Evolutionary conservation across 192 early-diverging fungal genomes (phyloP).

Genomic region (Cladochytrium replicatum): DNA sequence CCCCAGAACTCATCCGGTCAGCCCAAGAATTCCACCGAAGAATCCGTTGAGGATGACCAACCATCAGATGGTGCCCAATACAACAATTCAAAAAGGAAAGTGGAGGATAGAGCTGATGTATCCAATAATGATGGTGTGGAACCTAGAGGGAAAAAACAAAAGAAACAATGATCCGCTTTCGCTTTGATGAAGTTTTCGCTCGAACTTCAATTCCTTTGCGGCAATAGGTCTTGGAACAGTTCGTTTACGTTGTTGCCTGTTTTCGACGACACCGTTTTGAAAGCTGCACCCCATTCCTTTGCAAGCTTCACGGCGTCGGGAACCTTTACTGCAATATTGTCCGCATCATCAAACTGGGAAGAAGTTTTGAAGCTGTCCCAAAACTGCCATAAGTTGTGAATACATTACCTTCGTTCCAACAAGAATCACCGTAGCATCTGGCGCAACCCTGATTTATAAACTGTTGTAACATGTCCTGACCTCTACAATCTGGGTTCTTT

Average conservation of each 20-base stretch:
- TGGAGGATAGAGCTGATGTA: too few species aligned
- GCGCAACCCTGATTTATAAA: constrained; percentile 21
- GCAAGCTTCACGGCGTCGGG: constrained; percentile 44
- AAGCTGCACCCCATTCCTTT: constrained; percentile 43
- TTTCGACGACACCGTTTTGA: constrained; percentile 38
- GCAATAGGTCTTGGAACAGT: constrained; percentile 27
- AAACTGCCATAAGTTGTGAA: background rate
- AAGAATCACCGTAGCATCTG: constrained; percentile 33
- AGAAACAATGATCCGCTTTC: too few species aligned
- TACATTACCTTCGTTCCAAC: constrained; percentile 35
- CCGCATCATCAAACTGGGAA: constrained; percentile 37
- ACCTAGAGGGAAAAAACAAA: too few species aligned
- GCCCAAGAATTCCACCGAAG: too few species aligned
- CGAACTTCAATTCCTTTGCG: too few species aligned
- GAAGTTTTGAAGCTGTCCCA: background rate
- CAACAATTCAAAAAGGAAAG: too few species aligned
- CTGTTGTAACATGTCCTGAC: background rate
- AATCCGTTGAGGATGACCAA: too few species aligned
- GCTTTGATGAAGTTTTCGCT: too few species aligned
- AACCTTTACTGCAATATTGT: constrained; percentile 30
- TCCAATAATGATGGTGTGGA: too few species aligned
- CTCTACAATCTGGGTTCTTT: too few species aligned
- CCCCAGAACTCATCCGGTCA: too few species aligned
- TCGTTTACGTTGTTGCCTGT: constrained; percentile 41
- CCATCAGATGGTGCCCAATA: too few species aligned